Conservation (phyloP, 768 basidiomycete genomes). For the Antrodiella citrinella region DNA sequence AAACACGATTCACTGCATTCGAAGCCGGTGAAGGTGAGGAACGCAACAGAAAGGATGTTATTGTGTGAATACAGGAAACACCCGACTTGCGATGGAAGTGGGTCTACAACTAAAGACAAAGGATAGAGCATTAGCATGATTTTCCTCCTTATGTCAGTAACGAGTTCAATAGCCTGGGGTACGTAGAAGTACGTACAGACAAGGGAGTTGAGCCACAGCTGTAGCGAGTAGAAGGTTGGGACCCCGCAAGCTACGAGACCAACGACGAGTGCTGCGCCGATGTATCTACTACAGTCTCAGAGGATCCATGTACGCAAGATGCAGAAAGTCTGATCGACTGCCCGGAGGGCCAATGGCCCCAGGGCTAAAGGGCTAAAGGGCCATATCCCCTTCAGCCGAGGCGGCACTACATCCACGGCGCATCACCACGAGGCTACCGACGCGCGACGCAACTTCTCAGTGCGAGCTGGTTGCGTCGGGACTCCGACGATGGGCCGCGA, state of each 20-base stretch:
- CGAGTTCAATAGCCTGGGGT: too few species aligned
- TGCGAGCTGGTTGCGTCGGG: too few species aligned
- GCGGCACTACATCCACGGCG: too few species aligned
- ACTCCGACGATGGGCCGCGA: too few species aligned
- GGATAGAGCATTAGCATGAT: too few species aligned
- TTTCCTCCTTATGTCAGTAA: too few species aligned
- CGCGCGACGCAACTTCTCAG: too few species aligned
- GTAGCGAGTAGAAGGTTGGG: conserved; percentile 2
- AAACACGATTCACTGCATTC: conserved; percentile 1
- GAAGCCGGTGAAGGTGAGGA: conserved; percentile 5
- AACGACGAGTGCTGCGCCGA: background rate
- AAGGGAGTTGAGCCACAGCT: conserved; percentile 5
- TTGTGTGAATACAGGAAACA: conserved; percentile 3
- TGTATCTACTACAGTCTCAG: conserved; percentile 1
- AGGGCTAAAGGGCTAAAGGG: too few species aligned
- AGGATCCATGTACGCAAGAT: conserved; percentile 7
- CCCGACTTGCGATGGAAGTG: background rate
- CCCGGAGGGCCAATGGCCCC: too few species aligned
- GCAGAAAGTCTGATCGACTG: too few species aligned
- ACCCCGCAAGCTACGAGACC: background rate
- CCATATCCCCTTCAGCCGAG: too few species aligned
- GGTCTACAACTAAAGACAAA: background rate
- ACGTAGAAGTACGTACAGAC: conserved; percentile 5
- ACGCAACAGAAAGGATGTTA: conserved; percentile 5
- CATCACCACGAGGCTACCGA: too few species aligned